phyloP scores from a whole-genome alignment of 1,139 yeast species.

The Sugiyamaella castrensis region DNA sequence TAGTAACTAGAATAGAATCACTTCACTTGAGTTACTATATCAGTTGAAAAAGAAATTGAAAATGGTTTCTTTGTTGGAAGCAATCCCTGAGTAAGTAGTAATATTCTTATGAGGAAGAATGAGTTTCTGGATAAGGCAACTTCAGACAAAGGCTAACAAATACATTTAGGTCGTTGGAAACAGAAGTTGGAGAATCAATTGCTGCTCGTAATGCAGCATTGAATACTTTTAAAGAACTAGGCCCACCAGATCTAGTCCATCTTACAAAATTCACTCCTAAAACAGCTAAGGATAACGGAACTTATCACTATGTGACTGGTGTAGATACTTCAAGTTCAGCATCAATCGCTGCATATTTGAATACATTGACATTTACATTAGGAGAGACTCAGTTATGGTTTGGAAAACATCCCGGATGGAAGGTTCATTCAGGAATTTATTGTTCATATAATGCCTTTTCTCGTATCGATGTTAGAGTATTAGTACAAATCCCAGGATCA shows the following conservation, averaged over 20 bases:
- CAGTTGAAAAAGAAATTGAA: neutral
- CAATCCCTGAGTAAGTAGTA: conserved; percentile 37
- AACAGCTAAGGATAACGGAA: conserved; percentile 43
- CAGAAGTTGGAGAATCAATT: conserved; percentile 48
- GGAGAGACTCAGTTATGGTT: conserved; percentile 65
- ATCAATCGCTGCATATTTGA: conserved; percentile 68
- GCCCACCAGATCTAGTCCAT: conserved; percentile 91
- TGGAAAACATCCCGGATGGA: conserved; percentile 74
- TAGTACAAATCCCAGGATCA: conserved; percentile 71
- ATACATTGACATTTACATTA: conserved; percentile 62
- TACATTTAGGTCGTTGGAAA: conserved; percentile 43
- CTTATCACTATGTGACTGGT: conserved; percentile 72
- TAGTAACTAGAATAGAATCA: neutral
- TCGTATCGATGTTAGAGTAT: conserved; percentile 65
- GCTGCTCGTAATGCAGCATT: conserved; percentile 48
- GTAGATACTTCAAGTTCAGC: conserved; percentile 58
- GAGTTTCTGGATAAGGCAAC: neutral
- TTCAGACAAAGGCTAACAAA: neutral
- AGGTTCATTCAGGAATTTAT: conserved; percentile 67
- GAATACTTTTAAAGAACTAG: conserved; percentile 55
- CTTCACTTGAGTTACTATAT: neutral
- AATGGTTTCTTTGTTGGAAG: conserved; percentile 15
- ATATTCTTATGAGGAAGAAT: too few species aligned
- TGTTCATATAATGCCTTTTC: conserved; percentile 69
- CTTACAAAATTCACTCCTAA: conserved; percentile 48